Conservation (phyloP, 2,329 filamentous ascomycete species). For the Thelonectria rubi region DNA sequence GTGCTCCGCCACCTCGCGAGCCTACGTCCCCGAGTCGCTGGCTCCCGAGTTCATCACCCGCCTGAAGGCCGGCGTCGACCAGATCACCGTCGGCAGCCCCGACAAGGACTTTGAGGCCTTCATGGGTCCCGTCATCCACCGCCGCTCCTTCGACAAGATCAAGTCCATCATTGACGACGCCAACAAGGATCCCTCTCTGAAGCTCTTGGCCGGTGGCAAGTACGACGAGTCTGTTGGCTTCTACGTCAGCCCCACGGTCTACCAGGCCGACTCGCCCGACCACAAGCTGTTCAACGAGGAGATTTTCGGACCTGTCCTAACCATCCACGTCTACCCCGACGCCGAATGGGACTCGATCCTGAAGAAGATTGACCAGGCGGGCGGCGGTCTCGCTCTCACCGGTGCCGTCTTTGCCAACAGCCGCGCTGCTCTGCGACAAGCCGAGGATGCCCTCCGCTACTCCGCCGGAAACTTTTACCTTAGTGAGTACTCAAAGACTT, state of each 20-base stretch:
- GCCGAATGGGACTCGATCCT: slow-evolving; percentile 50
- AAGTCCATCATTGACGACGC: slow-evolving; percentile 78
- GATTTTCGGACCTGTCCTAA: slow-evolving; percentile 82
- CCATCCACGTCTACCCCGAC: slow-evolving; percentile 81
- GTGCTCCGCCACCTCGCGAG: slow-evolving; percentile 83
- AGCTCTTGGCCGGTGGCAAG: slow-evolving; percentile 77
- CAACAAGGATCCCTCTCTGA: slow-evolving; percentile 76
- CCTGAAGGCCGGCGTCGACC: slow-evolving; percentile 71
- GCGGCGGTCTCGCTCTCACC: slow-evolving; percentile 57
- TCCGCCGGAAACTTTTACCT: slow-evolving; percentile 67
- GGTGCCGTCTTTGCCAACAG: slow-evolving; percentile 61
- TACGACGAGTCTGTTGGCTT: slow-evolving; percentile 82
- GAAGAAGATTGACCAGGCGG: slow-evolving; percentile 51
- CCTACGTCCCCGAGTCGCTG: slow-evolving; percentile 80
- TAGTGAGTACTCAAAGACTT: slow-evolving; percentile 41
- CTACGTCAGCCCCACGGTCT: slow-evolving; percentile 85
- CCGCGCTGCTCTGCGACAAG: slow-evolving; percentile 57
- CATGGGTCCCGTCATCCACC: slow-evolving; percentile 87
- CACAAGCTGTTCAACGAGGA: slow-evolving; percentile 80
- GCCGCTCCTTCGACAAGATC: slow-evolving; percentile 82
- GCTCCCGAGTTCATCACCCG: slow-evolving; percentile 75
- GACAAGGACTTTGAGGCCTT: slow-evolving; percentile 75
- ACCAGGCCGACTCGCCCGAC: slow-evolving; percentile 74
- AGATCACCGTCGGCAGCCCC: slow-evolving; percentile 75
- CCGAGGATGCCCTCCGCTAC: slow-evolving; percentile 61